Base-by-base conservation (phyloP, 768 basidiomycete species). In the Serendipita indica region DNA sequence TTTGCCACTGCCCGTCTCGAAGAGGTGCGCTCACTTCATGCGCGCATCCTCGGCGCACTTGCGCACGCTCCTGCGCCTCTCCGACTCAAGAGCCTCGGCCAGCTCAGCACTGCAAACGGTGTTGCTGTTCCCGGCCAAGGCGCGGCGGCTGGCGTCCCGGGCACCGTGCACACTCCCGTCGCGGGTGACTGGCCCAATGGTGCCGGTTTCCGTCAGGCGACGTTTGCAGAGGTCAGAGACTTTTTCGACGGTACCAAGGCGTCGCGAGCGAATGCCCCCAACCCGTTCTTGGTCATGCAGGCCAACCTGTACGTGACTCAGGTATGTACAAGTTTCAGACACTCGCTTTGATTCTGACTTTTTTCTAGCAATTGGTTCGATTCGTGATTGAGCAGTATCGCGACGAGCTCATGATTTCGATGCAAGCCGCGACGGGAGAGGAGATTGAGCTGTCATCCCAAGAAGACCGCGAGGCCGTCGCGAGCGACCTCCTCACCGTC, bases 371-470 rank as follows among this genome's bases (percentile, higher is more conserved):
- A 89, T 79, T 91, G 52, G 89, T 89, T 60, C 86, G 91, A 59
- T 91, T 89, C 64, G 88, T 93, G 62, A 86, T 89, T 57, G 86
- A 92, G 64, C 90, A 91, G 70, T 93, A 93, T 67, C 83, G 88
- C 3, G 86, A 93, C 62, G 89, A 94, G 69, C 77, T 94, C 25
- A 68, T 88, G 52, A 73, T 76, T 62, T 81, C 78, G 18, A 75
- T 86, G 62, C 83, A 81, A 65, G 83, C 81, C 18, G 76, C 67
- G 61, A 70, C 83, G 33, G 79, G 86, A 64, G 83, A 86, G 61
- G 60, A 65, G 28, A 46, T 62, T 39, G 63, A 65, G 46, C 41
- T 58, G 43, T 58, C 39, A 32, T 37, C 60, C 49, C 80, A 82
- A 5, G 79, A 86, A 68, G 83, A 86, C 66, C 74, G 85, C 41